Base-by-base conservation (phyloP, 2,329 filamentous ascomycete genomes). In the Fusarium euwallaceae region DNA sequence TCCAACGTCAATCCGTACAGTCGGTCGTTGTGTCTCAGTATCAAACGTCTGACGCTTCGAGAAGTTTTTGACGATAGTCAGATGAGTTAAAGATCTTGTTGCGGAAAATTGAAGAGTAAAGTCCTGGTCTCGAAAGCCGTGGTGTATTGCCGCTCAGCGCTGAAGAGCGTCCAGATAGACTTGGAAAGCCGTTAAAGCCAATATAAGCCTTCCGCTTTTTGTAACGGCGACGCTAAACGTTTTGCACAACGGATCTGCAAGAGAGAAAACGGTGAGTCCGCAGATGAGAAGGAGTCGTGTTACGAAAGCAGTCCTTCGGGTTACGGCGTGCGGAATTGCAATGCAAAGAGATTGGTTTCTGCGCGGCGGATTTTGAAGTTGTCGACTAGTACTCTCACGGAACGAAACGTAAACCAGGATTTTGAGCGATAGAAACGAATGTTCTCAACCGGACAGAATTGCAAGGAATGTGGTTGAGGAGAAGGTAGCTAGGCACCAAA, bases 11-110 rank as follows among this genome's bases (percentile, higher is more conserved):
- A 58, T 58, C 63, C 73, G 60, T 64, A 34, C 61, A 66, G 36
- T 70, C 62, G 53, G 75, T 72, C 32, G 58, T 64, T 9, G 17
- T 77, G 77, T 78, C 77, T 78, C 70, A 78, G 66, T 48, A 68
- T 74, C 71, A 72, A 77, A 76, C 76, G 68, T 51, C 69, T 55
- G 70, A 62, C 68, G 66, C 27, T 67, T 73, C 61, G 45, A 67
- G 61, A 66, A 43, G 51, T 55, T 55, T 66, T 58, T 64, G 65
- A 29, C 59, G 56, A 41, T 32, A 41, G 43, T 65, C 60, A 70
- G 67, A 41, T 73, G 72, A 67, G 56, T 67, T 66, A 56, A 6
- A 68, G 60, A 56, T 67, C 58, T 65, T 59, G 62, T 64, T 20
- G 27, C 11, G 59, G 58, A 43, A 39, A 27, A 41, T 27, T 64